These are phyloP conservation scores for Adansonia gregorii DNA, from an alignment of 441 rosid species.

Conservation along the genomic window DNA sequence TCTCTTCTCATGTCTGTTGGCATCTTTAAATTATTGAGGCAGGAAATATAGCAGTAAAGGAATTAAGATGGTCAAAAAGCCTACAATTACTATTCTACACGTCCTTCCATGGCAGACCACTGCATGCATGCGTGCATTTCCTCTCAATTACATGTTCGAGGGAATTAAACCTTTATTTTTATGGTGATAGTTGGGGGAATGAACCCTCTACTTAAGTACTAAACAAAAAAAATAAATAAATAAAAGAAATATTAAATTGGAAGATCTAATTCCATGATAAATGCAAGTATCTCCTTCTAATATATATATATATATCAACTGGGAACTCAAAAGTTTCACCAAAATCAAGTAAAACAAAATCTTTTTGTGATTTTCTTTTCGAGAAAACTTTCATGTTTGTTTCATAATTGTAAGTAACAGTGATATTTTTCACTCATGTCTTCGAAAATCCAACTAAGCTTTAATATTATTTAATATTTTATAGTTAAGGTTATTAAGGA, in stretches of 20 bases:
- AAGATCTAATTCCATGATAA: background rate
- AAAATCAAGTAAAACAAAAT: background rate
- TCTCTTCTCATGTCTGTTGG: no score
- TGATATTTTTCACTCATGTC: background rate
- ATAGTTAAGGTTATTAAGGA: no score
- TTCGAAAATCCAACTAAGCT: slow-evolving; percentile 11
- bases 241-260: no score
- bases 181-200: background rate
- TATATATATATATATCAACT: background rate
- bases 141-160: background rate
- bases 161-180: background rate
- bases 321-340: no score
- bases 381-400: background rate
- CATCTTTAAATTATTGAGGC: no score
- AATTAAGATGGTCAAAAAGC: background rate
- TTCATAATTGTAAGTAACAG: no score
- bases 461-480: background rate
- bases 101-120: slow-evolving; percentile 5
- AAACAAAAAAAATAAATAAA: no score
- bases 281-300: no score
- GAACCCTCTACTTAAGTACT: background rate
- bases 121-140: background rate
- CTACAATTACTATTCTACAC: background rate
- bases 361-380: background rate
- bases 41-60: no score